Percentiles rank a stretch among this genome's conserved stretches.
Evolutionary conservation across 108 stramenopile genomes (phyloP).

Genomic region (Discostella pseudostelligera): DNA sequence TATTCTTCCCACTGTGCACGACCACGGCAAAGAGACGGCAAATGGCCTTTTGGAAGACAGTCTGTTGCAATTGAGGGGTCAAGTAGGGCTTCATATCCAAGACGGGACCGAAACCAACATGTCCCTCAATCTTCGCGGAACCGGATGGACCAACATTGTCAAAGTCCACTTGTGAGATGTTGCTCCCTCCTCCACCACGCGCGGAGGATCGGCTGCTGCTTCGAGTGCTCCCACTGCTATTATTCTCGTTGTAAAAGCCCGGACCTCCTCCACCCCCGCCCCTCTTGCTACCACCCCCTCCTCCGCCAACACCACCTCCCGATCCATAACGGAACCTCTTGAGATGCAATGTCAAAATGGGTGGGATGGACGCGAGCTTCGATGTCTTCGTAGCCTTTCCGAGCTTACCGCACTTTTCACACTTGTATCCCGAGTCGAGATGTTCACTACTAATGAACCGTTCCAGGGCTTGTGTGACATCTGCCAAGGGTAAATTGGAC

Average conservation of each 20-base stretch:
- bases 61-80: constrained; percentile 60
- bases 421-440: constrained; percentile 85
- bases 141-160: constrained; percentile 64
- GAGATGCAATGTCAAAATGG: constrained; percentile 84
- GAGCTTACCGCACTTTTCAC: constrained; percentile 82
- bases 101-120: constrained; percentile 63
- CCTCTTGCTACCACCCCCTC: constrained; percentile 2
- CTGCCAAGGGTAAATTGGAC: constrained; percentile 42
- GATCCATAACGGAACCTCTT: constrained; percentile 85
- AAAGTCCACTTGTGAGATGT: constrained; percentile 5
- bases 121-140: constrained; percentile 90
- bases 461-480: constrained; percentile 68
- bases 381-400: constrained; percentile 84
- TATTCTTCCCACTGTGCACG: constrained; percentile 85
- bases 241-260: constrained; percentile 12
- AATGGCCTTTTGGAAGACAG: constrained; percentile 62
- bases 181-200: constrained; percentile 3
- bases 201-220: constrained; percentile 8
- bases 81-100: constrained; percentile 78
- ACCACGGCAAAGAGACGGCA: constrained; percentile 88
- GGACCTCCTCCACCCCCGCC: constrained; percentile 1
- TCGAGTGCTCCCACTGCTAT: background rate
- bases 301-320: too few species aligned
- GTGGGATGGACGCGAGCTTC: constrained; percentile 79
- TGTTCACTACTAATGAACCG: constrained; percentile 73